Conservation (phyloP, 2,329 filamentous ascomycete species). For the Nothomitra cinnamomea region DNA sequence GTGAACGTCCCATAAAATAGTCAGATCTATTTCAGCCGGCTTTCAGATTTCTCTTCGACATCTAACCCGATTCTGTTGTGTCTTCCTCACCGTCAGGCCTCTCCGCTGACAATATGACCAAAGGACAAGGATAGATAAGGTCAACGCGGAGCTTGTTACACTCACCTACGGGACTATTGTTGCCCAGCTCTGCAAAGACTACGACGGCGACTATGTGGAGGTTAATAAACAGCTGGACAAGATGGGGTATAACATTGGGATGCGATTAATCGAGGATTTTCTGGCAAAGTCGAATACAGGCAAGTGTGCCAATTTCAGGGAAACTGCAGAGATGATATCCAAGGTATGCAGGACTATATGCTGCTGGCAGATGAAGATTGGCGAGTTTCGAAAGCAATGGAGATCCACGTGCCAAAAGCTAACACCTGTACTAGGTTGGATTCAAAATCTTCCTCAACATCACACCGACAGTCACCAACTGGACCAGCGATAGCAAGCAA, state of each 20-base stretch:
- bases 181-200: constrained; percentile 90
- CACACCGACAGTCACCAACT: constrained; percentile 82
- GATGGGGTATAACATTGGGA: constrained; percentile 97
- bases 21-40: neutral
- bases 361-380: neutral
- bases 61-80: neutral
- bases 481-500: constrained; percentile 90
- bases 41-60: neutral
- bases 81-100: no score
- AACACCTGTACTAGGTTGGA: constrained; percentile 46
- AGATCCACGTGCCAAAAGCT: neutral
- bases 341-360: constrained; percentile 38
- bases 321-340: constrained; percentile 92
- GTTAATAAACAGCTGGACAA: constrained; percentile 97
- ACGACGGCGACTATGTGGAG: constrained; percentile 81
- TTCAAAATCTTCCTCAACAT: constrained; percentile 99
- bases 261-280: constrained; percentile 93
- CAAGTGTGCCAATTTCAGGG: constrained; percentile 78
- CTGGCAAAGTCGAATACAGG: constrained; percentile 86
- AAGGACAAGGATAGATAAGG: constrained; percentile 90
- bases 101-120: neutral
- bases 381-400: neutral
- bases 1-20: constrained; percentile 7
- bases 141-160: constrained; percentile 93
- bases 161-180: constrained; percentile 97